Percentiles rank a stretch among this genome's conserved stretches.
phyloP scores from a whole-genome alignment of 1,139 yeast genomes.

The Pichia sp. region DNA sequence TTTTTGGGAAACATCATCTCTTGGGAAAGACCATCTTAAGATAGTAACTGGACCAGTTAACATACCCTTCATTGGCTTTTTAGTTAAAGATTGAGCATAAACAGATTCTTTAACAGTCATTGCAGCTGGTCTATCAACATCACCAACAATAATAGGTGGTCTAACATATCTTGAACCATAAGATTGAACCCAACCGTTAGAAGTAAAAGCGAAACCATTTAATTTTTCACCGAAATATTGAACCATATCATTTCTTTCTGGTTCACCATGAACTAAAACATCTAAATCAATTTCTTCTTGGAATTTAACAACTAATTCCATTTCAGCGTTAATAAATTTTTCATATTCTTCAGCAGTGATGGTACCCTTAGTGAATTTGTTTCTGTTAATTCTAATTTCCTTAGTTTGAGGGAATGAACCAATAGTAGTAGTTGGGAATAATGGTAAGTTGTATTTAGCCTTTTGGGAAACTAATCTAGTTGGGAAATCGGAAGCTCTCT shows the following conservation, averaged over 20 bases:
- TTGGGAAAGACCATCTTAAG: conserved; percentile 99
- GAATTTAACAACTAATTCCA: conserved; percentile 91
- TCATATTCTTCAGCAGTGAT: conserved; percentile 93
- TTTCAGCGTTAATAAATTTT: conserved; percentile 92
- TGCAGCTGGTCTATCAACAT: conserved; percentile 95
- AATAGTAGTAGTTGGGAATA: conserved; percentile 99
- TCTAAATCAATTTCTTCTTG: conserved; percentile 98
- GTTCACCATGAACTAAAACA: conserved; percentile 99
- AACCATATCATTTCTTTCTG: conserved; percentile 99
- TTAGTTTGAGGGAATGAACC: conserved; percentile 99
- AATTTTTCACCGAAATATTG: conserved; percentile 99
- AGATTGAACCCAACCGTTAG: conserved; percentile 99
- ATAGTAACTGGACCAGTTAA: conserved; percentile 99
- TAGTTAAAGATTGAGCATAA: conserved; percentile 94
- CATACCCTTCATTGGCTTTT: conserved; percentile 99
- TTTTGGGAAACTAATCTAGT: conserved; percentile 84
- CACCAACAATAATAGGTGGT: conserved; percentile 99
- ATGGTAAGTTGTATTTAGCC: conserved; percentile 83
- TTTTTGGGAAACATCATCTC: conserved; percentile 94
- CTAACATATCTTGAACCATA: conserved; percentile 99
- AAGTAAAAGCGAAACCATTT: conserved; percentile 96
- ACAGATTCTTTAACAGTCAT: conserved; percentile 99
- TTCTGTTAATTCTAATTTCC: conserved; percentile 97
- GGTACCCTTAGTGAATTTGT: conserved; percentile 95
- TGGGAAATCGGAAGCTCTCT: conserved; percentile 84